Evolutionary conservation across 2,329 filamentous ascomycete species (phyloP), one percentile per base, ranked within the genome.

Genomic region (Colletotrichum sp.): DNA sequence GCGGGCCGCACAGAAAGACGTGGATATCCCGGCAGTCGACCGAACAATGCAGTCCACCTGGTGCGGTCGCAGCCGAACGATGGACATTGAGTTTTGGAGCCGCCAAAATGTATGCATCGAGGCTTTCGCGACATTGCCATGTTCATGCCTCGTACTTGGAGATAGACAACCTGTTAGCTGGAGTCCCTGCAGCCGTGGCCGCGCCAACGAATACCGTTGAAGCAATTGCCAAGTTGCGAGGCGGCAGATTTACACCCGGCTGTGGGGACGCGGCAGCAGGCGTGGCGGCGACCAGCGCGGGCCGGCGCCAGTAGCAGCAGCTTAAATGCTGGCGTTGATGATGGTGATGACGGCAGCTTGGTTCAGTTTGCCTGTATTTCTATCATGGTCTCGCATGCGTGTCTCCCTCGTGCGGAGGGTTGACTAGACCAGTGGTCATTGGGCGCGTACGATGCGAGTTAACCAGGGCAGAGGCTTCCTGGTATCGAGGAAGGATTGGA

Each of bases 201-300:
- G 52, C 68, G 8, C 60, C 68, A 34, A 38, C 36, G 30, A 18
- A 18, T 28, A n/a, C 69, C 24, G 58, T 69, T 70, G 71, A 58
- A 74, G 16, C 21, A 30, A 13, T 48, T 66, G 67, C 72, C 72
- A 71, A 71, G 67, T 43, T n/a, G 57, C 24, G 16, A 58, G 28
- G 43, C n/a, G 57, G 64, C 24, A 63, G 69, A 73, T 75, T 75
- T 58, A 3, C 57, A 75, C 57, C 32, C 32, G 70, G 64, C 43
- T 58, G 58, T 60, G 73, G 70, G 32, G 69, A 60, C 63, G 70
- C 38, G 64, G 69, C 43, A 32, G 71, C 21, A 58, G 52, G 67
- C 57, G 70, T 73, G 69, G 36, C 43, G 43, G 52, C 70, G 63
- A 26, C 70, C 43, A 64, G 38, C 52, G 32, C 73, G 57, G 34